phyloP scores from a whole-genome alignment of 345 rosid species.

The Xanthoceras sorbifolium region DNA sequence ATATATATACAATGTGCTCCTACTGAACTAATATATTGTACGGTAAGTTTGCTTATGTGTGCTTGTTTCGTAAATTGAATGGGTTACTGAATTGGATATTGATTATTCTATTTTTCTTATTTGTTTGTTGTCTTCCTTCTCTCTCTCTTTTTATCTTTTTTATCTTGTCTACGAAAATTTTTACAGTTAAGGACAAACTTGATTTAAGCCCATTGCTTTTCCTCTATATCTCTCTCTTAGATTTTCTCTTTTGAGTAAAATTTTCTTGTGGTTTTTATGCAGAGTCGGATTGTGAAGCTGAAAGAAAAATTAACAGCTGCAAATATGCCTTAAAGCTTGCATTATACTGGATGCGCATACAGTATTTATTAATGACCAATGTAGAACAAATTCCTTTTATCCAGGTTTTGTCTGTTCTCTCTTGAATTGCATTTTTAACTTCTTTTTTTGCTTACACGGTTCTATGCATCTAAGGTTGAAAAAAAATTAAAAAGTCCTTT shows the following conservation, averaged over 20 bases:
- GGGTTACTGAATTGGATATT: neutral
- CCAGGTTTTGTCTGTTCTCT: neutral
- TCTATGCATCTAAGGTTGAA: neutral
- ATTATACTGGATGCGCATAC: neutral
- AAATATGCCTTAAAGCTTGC: constrained; percentile 23
- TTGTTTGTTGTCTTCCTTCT: neutral
- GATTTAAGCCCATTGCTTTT: neutral
- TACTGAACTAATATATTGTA: neutral
- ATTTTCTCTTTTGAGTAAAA: neutral
- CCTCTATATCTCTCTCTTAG: neutral
- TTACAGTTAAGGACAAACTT: neutral
- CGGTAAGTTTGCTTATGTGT: neutral
- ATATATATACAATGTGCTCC: neutral
- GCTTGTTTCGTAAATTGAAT: neutral
- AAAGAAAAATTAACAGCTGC: constrained; percentile 48
- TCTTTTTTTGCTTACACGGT: neutral
- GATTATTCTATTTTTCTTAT: neutral
- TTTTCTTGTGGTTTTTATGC: constrained; percentile 16
- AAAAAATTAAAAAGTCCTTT: neutral
- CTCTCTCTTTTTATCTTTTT: neutral
- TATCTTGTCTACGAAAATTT: neutral
- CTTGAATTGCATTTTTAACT: neutral
- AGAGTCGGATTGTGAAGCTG: constrained; percentile 66
- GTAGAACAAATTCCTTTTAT: neutral
- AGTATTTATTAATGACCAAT: constrained; percentile 7